phyloP scores from a whole-genome alignment of 208 protist species.

The Crithidia acanthocephali region DNA sequence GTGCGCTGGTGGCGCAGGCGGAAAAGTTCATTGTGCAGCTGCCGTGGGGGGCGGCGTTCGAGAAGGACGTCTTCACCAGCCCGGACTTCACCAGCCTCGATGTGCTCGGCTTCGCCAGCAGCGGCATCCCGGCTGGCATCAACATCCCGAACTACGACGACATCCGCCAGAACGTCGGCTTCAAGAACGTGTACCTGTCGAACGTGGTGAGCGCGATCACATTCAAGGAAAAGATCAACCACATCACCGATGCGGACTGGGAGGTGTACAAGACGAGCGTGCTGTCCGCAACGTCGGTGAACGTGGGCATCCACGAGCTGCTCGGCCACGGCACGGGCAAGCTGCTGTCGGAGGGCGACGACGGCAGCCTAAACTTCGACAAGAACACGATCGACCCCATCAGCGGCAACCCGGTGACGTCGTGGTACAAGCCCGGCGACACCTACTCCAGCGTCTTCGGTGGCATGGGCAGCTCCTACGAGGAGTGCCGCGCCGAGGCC shows the following conservation, averaged over 20 bases:
- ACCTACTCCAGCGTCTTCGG: slow-evolving; percentile 89
- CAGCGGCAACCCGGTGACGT: slow-evolving; percentile 62
- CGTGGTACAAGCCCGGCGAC: slow-evolving; percentile 90
- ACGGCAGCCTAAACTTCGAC: slow-evolving; percentile 88
- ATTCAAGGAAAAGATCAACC: slow-evolving; percentile 70
- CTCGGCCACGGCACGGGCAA: slow-evolving; percentile 94
- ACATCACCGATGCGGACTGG: slow-evolving; percentile 85
- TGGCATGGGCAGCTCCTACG: slow-evolving; percentile 69
- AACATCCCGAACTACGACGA: slow-evolving; percentile 95
- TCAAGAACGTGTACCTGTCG: slow-evolving; percentile 94
- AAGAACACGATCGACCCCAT: slow-evolving; percentile 67
- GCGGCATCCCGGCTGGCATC: slow-evolving; percentile 91
- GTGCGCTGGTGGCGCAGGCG: slow-evolving; percentile 61
- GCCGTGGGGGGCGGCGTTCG: slow-evolving; percentile 87
- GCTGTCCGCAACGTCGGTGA: slow-evolving; percentile 82
- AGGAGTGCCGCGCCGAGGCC: slow-evolving; percentile 93
- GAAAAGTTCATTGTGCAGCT: slow-evolving; percentile 76
- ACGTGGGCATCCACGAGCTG: slow-evolving; percentile 94
- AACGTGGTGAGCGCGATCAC: slow-evolving; percentile 85
- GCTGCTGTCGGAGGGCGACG: slow-evolving; percentile 59
- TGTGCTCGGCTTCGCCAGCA: slow-evolving; percentile 87
- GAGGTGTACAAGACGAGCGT: slow-evolving; percentile 68
- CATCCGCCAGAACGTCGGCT: slow-evolving; percentile 87
- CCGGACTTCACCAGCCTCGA: slow-evolving; percentile 95
- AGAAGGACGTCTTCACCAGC: slow-evolving; percentile 87